Evolutionary conservation across 192 early-diverging fungal genomes (phyloP), one percentile per base, ranked within the genome.

Genomic region (Obelidium mucronatum): DNA sequence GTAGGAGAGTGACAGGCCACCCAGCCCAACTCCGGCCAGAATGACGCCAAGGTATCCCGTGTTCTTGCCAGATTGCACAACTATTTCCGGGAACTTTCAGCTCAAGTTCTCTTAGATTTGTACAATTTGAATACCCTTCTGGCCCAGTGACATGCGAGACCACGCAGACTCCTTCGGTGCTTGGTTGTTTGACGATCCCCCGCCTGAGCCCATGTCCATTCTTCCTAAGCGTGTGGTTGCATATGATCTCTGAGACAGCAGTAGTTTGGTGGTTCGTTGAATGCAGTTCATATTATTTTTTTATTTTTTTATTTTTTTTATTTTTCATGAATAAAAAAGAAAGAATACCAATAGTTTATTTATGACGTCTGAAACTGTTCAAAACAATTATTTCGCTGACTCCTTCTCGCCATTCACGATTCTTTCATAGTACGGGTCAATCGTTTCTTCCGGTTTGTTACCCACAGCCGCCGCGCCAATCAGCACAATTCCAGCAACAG

Each of bases 1-100:
- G 31, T 74, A 63, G 6, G 72, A 74, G 24, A 74, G 26, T 28
- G 72, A 24, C 13, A 74, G 19, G 15, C 72, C 72, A 44, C 72
- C 72, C 8, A 35, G 19, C 2, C 58, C 60, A 40, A 74, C 72
- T 19, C 72, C 72, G 2, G 60, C 60, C 11, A 74, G 60, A 39
- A 74, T 74, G 2, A 74, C 72, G 15, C 59, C 72, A 8, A 74
- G 56, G 40, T 74, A 74, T 63, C 58, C 72, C 2, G 72, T 74
- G 40, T 60, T 51, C 30, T 40, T 40, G 3, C 40, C 33, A 22
- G 5, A 19, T 34, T 74, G 48, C 5, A 40, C 56, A 1, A 63
- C 72, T 72, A 36, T 13, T 52, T 15, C n/a, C 51, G 13, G 13
- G n/a, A n/a, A 15, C n/a, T 52, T 52, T 52, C 13, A n/a, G 13